These are phyloP conservation scores for Xylaria nigripes DNA, from an alignment of 495 filamentous ascomycete species.

Conservation along the genomic window DNA sequence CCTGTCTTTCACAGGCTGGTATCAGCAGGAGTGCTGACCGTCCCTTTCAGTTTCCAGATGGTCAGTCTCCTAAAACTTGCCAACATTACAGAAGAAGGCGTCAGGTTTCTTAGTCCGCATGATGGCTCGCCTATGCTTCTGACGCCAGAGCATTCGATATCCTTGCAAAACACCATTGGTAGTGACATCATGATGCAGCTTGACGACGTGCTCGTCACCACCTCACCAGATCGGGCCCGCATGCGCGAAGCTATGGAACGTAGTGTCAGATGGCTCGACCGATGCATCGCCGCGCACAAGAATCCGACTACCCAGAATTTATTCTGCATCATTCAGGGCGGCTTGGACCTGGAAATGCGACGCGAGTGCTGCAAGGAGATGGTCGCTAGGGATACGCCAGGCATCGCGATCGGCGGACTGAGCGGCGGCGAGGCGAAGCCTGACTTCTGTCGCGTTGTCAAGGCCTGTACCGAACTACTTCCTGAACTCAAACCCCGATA, in stretches of 20 bases:
- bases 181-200: constrained; percentile 99
- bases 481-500: constrained; percentile 90
- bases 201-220: constrained; percentile 94
- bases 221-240: constrained; percentile 73
- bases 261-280: constrained; percentile 96
- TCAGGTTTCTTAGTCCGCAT: constrained; percentile 88
- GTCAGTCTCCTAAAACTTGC: constrained; percentile 92
- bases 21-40: background rate
- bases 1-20: background rate
- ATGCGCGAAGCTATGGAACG: constrained; percentile 95
- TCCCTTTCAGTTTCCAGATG: constrained; percentile 81
- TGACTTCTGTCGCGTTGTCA: constrained; percentile 58
- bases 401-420: constrained; percentile 92
- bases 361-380: constrained; percentile 79
- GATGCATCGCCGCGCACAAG: constrained; percentile 86
- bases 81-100: constrained; percentile 89
- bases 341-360: constrained; percentile 83
- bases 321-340: constrained; percentile 99
- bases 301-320: constrained; percentile 78
- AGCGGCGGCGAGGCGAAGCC: constrained; percentile 68
- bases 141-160: constrained; percentile 94
- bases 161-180: constrained; percentile 92
- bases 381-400: constrained; percentile 84
- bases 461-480: constrained; percentile 73
- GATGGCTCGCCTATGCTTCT: constrained; percentile 96